Percentiles rank a stretch among this genome's conserved stretches.
Conservation (phyloP, 2,329 filamentous ascomycete species). For the Colletotrichum costaricense region DNA sequence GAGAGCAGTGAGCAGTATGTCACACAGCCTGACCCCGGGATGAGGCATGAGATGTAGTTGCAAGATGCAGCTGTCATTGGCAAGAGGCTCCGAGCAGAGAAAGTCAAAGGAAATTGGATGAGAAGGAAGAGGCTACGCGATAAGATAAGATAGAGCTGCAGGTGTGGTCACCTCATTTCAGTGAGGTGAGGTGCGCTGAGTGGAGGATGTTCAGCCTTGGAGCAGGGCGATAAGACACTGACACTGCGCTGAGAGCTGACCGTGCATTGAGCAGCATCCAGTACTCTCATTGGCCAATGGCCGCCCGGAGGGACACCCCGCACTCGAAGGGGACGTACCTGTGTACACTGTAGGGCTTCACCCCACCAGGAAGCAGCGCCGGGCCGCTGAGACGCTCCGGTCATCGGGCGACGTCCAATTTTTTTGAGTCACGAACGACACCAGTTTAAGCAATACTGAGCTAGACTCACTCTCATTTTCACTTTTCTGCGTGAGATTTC, state of each 20-base stretch:
- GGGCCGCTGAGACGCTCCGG: slow-evolving; percentile 21
- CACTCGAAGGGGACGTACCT: not conserved
- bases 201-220: not conserved
- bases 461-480: slow-evolving; percentile 11
- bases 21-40: not conserved
- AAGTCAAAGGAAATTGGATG: not conserved
- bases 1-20: not conserved
- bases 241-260: not conserved
- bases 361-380: slow-evolving; percentile 12
- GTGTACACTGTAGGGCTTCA: slow-evolving; percentile 14
- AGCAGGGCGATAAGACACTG: not conserved
- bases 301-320: not conserved
- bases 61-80: slow-evolving; percentile 20
- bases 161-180: not conserved
- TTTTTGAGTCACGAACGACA: slow-evolving; percentile 29
- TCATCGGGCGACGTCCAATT: slow-evolving; percentile 27
- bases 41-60: slow-evolving; percentile 18
- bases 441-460: not conserved
- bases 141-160: not conserved
- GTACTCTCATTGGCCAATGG: slow-evolving; percentile 22
- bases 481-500: not conserved
- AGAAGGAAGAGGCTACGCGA: slow-evolving; percentile 7
- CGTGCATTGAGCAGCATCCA: not conserved
- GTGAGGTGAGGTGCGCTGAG: too few relatives aligned
- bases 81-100: not conserved